Percentiles rank a stretch among this genome's conserved stretches.
Evolutionary conservation across 140 eudicot species (phyloP).

Genomic region (Erigeron philadelphicus): DNA sequence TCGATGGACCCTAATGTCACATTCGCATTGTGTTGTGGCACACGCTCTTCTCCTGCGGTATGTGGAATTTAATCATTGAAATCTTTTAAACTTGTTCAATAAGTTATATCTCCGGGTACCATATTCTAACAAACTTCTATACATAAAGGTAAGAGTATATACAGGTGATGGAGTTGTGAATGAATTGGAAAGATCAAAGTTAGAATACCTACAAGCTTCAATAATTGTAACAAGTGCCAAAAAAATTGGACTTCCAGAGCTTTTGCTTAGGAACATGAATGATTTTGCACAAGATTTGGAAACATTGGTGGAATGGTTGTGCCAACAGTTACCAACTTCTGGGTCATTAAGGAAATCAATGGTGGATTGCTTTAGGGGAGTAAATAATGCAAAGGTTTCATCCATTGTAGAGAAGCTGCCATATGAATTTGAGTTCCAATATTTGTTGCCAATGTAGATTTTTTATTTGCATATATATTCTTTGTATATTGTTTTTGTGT

Average conservation of each 20-base stretch:
- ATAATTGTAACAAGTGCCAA: constrained; percentile 55
- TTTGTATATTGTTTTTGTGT: constrained; percentile 3
- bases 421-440: constrained; percentile 84
- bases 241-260: constrained; percentile 73
- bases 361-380: constrained; percentile 77
- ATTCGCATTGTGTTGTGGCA: constrained; percentile 86
- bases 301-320: constrained; percentile 72
- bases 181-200: constrained; percentile 75
- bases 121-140: not conserved
- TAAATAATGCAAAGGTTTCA: constrained; percentile 43
- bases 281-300: constrained; percentile 62
- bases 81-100: not conserved
- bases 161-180: constrained; percentile 68
- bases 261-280: constrained; percentile 56
- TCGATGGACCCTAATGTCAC: constrained; percentile 62
- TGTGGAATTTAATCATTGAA: constrained; percentile 4
- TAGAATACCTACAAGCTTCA: constrained; percentile 85
- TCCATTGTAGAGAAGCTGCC: constrained; percentile 66
- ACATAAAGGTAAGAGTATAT: constrained; percentile 9
- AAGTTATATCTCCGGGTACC: not conserved
- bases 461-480: constrained; percentile 11
- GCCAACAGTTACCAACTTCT: constrained; percentile 81
- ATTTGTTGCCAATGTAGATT: constrained; percentile 51
- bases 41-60: constrained; percentile 92
- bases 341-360: constrained; percentile 85